phyloP scores from a whole-genome alignment of 441 rosid genomes.

The Arabidopsis lyrata region DNA sequence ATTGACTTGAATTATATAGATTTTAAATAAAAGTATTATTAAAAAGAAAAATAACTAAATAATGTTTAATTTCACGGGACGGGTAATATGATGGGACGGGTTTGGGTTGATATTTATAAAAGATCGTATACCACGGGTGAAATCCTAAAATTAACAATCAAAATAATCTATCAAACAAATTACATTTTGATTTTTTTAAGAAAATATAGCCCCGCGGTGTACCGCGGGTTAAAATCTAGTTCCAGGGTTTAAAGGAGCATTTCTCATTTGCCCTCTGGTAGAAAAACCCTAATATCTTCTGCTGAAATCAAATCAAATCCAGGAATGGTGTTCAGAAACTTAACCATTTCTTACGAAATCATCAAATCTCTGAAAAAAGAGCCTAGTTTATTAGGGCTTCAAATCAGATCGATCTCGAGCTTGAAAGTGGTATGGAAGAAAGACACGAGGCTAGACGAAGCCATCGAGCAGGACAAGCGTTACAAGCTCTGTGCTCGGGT shows the following conservation, averaged over 20 bases:
- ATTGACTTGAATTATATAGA: too few species aligned
- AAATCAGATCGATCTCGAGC: constrained; percentile 59
- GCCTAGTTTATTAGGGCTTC: constrained; percentile 18
- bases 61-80: too few species aligned
- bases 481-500: constrained; percentile 71
- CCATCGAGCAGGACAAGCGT: constrained; percentile 69
- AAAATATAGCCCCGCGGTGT: too few species aligned
- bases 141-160: too few species aligned
- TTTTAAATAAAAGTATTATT: too few species aligned
- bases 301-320: neutral
- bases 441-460: constrained; percentile 69
- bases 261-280: neutral
- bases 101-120: too few species aligned
- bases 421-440: constrained; percentile 82
- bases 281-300: constrained; percentile 22
- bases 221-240: too few species aligned
- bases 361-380: constrained; percentile 37
- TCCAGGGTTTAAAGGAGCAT: constrained; percentile 14
- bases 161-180: too few species aligned
- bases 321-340: constrained; percentile 27
- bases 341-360: constrained; percentile 3
- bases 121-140: too few species aligned
- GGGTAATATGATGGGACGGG: too few species aligned
- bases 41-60: too few species aligned
- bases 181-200: too few species aligned